Percentiles rank a stretch among this genome's conserved stretches.
Conservation (phyloP, 2,329 filamentous ascomycete species). For the Spiromastix sp. region DNA sequence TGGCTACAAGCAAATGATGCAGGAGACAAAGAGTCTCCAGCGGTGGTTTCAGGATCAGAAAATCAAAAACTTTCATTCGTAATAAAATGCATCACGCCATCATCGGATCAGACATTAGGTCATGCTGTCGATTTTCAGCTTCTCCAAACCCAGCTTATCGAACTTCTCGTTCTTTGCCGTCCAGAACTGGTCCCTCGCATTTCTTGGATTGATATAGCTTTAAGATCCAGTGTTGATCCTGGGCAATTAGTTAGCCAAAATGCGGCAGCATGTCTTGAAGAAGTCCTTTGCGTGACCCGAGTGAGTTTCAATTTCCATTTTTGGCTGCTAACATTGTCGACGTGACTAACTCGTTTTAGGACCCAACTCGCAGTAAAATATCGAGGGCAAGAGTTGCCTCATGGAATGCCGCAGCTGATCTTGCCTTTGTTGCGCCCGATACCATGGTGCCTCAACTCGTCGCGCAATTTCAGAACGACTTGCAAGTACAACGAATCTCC, state of each 20-base stretch:
- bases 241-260: constrained; percentile 61
- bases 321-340: not conserved
- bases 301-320: constrained; percentile 36
- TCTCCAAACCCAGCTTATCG: constrained; percentile 62
- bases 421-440: constrained; percentile 88
- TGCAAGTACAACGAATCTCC: constrained; percentile 59
- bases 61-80: constrained; percentile 52
- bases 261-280: constrained; percentile 53
- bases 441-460: constrained; percentile 67
- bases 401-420: constrained; percentile 74
- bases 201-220: constrained; percentile 82
- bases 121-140: constrained; percentile 36
- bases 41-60: constrained; percentile 54
- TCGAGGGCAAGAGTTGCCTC: constrained; percentile 52
- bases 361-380: constrained; percentile 26
- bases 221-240: constrained; percentile 72
- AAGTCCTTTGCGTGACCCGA: constrained; percentile 51
- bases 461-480: constrained; percentile 60
- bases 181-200: constrained; percentile 64
- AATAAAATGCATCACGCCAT: constrained; percentile 35
- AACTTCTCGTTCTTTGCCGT: constrained; percentile 67
- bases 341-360: constrained; percentile 15
- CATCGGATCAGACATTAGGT: constrained; percentile 16
- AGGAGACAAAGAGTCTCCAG: constrained; percentile 68
- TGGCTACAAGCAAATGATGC: constrained; percentile 60